A percentile compares a stretch with the other conserved stretches of the same genome.
phyloP scores from a whole-genome alignment of 345 rosid species.

The Rhizophora apiculata region DNA sequence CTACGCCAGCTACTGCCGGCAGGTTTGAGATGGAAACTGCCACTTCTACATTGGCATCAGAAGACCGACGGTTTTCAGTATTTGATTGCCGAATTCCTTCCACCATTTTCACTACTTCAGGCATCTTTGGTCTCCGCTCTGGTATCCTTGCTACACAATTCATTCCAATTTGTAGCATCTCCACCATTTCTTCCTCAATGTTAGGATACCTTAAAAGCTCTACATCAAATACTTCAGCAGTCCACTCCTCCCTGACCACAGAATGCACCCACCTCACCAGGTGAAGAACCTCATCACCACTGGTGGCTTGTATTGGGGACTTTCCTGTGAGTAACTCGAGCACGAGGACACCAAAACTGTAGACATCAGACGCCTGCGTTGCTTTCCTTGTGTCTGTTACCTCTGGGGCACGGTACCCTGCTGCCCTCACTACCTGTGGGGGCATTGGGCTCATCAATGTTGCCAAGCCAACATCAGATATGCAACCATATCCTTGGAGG shows the following conservation, averaged over 20 bases:
- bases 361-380: constrained; percentile 30
- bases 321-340: constrained; percentile 35
- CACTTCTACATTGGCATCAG: constrained; percentile 9
- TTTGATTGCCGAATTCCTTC: constrained; percentile 18
- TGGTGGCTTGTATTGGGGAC: constrained; percentile 16
- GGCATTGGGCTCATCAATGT: constrained; percentile 23
- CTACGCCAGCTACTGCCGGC: neutral
- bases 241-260: constrained; percentile 37
- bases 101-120: constrained; percentile 28
- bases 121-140: constrained; percentile 31
- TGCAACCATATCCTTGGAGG: constrained; percentile 23
- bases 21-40: constrained; percentile 11
- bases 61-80: constrained; percentile 1
- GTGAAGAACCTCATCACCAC: constrained; percentile 24
- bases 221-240: constrained; percentile 34
- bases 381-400: constrained; percentile 29
- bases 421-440: constrained; percentile 13
- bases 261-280: constrained; percentile 38
- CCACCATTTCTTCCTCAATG: constrained; percentile 37
- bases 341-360: constrained; percentile 31
- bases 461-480: constrained; percentile 23
- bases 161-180: constrained; percentile 32
- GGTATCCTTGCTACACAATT: constrained; percentile 28
- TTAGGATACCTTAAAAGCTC: constrained; percentile 26
- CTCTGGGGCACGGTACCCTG: constrained; percentile 33